phyloP scores from a whole-genome alignment of 371 early-diverging fungal genomes.

The Batkoa obscura region DNA sequence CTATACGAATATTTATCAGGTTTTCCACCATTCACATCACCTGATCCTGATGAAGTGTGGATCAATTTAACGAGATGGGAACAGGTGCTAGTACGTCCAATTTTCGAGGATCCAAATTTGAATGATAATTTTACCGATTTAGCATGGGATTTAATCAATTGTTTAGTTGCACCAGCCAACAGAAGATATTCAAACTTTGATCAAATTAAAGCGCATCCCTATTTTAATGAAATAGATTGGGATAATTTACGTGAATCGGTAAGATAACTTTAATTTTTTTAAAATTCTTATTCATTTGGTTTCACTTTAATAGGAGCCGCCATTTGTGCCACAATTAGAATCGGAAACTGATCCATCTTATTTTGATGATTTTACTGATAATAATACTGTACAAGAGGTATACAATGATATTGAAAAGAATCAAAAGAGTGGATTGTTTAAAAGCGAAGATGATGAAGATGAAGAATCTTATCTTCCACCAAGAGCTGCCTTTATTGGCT shows the following conservation, averaged over 20 bases:
- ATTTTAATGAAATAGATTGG: slow-evolving; percentile 62
- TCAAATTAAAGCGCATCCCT: slow-evolving; percentile 49
- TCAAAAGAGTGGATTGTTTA: slow-evolving; percentile 20
- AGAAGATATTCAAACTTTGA: slow-evolving; percentile 22
- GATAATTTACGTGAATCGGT: slow-evolving; percentile 24
- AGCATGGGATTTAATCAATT: slow-evolving; percentile 47
- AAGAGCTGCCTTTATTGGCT: slow-evolving; percentile 38
- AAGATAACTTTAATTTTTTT: slow-evolving; percentile 4
- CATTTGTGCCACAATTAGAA: slow-evolving; percentile 53
- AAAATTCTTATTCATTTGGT: not conserved
- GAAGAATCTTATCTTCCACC: slow-evolving; percentile 7
- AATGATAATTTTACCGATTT: slow-evolving; percentile 48
- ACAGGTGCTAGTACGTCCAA: slow-evolving; percentile 42
- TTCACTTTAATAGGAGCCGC: slow-evolving; percentile 21
- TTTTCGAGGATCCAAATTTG: slow-evolving; percentile 45
- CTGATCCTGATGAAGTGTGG: slow-evolving; percentile 55
- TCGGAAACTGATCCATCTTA: slow-evolving; percentile 52
- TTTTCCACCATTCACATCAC: slow-evolving; percentile 62
- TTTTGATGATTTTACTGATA: slow-evolving; percentile 64
- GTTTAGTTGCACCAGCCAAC: slow-evolving; percentile 29
- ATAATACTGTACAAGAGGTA: slow-evolving; percentile 20
- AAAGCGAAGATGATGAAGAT: slow-evolving; percentile 8
- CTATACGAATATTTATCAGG: slow-evolving; percentile 68
- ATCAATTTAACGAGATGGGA: slow-evolving; percentile 66
- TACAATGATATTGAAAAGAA: slow-evolving; percentile 48